Conservation (phyloP, 208 protist genomes). For the Acanthamoeba rhysodes region DNA sequence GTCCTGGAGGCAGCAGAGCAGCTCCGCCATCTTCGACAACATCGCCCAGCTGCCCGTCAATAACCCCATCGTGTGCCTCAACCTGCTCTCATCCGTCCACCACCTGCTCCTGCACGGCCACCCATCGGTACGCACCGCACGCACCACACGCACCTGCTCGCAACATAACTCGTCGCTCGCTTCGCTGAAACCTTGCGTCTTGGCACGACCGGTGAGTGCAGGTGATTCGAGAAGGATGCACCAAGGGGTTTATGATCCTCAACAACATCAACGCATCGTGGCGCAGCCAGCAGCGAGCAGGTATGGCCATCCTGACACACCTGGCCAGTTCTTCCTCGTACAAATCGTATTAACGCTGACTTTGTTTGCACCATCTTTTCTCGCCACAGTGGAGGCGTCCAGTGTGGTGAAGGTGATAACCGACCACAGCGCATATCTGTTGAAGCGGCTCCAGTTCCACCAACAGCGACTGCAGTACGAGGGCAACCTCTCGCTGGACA, state of each 20-base stretch:
- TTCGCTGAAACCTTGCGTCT: neutral
- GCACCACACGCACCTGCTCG: neutral
- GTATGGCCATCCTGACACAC: neutral
- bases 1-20: slow-evolving; percentile 36
- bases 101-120: slow-evolving; percentile 48
- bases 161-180: neutral
- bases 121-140: neutral
- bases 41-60: slow-evolving; percentile 8
- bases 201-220: neutral
- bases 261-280: neutral
- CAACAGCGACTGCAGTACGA: slow-evolving; percentile 55
- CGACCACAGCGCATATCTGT: slow-evolving; percentile 24
- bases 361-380: neutral
- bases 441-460: slow-evolving; percentile 72
- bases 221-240: slow-evolving; percentile 18
- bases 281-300: slow-evolving; percentile 9
- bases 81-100: slow-evolving; percentile 23
- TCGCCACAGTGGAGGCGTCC: neutral
- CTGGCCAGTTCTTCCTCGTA: neutral
- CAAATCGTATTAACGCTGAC: no score
- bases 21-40: slow-evolving; percentile 4
- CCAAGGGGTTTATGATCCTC: neutral
- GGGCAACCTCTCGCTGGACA: slow-evolving; percentile 73
- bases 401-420: slow-evolving; percentile 21
- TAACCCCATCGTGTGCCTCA: slow-evolving; percentile 47